Conservation (phyloP, 2,329 filamentous ascomycete genomes). For the Monosporascus sp. region DNA sequence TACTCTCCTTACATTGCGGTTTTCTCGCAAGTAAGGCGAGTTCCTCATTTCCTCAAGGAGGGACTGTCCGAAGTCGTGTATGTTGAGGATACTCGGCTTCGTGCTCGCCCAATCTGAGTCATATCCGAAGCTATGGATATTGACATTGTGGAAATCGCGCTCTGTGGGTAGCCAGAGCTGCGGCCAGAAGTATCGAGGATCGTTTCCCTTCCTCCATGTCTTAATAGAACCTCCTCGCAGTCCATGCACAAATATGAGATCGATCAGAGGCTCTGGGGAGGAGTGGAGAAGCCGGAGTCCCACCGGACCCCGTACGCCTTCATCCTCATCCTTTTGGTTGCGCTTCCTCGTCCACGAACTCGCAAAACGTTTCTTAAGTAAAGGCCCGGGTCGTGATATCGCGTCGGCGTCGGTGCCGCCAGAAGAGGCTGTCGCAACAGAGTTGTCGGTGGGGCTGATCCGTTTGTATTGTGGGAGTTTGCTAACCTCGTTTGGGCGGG, state of each 20-base stretch:
- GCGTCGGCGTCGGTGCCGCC: no score
- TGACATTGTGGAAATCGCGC: conserved; percentile 19
- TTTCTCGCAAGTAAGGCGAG: conserved; percentile 13
- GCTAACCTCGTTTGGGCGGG: no score
- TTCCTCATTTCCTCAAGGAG: conserved; percentile 23
- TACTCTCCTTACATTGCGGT: not conserved
- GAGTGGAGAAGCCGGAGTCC: conserved; percentile 21
- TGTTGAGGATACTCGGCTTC: conserved; percentile 14
- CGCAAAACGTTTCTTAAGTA: no score
- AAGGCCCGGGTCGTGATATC: no score
- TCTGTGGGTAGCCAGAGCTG: conserved; percentile 31
- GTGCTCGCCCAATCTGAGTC: conserved; percentile 21
- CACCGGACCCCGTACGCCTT: conserved; percentile 12
- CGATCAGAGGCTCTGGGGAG: conserved; percentile 25
- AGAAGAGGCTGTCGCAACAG: no score
- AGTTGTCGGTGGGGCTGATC: no score
- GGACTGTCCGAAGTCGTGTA: conserved; percentile 26
- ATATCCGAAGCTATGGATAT: conserved; percentile 27
- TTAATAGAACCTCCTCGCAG: conserved; percentile 33
- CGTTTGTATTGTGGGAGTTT: no score
- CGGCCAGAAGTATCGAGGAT: conserved; percentile 33
- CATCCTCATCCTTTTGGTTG: not conserved
- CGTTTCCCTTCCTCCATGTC: conserved; percentile 33
- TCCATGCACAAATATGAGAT: conserved; percentile 38
- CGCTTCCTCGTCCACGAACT: no score